Evolutionary conservation across 2,329 filamentous ascomycete species (phyloP).

Genomic region (Epichloe aotearoae): DNA sequence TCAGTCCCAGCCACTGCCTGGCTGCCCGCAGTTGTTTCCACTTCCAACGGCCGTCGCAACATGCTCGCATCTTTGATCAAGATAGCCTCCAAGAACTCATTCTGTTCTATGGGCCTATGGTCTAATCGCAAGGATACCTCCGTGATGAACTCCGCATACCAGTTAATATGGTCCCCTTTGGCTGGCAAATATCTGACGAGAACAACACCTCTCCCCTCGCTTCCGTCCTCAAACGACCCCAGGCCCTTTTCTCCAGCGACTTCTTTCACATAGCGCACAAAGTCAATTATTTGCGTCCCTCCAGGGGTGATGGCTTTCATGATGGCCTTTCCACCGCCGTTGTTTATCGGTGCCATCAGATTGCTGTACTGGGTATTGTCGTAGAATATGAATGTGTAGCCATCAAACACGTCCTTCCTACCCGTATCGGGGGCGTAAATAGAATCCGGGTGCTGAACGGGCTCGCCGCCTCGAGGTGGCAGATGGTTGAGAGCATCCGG

Average conservation of each 20-base stretch:
- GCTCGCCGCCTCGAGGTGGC: conserved; percentile 64
- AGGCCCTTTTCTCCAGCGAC: conserved; percentile 62
- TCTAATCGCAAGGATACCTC: conserved; percentile 59
- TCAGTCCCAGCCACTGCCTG: conserved; percentile 8
- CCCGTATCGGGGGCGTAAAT: conserved; percentile 56
- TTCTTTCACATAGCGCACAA: conserved; percentile 63
- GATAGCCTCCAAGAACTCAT: conserved; percentile 84
- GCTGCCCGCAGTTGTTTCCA: conserved; percentile 20
- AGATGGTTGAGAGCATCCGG: conserved; percentile 60
- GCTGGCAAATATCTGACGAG: conserved; percentile 59
- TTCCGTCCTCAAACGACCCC: conserved; percentile 49
- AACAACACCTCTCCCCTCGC: conserved; percentile 57
- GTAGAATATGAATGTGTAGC: conserved; percentile 82
- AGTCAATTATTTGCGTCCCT: conserved; percentile 57
- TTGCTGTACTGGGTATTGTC: conserved; percentile 62
- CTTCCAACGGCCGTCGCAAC: conserved; percentile 54
- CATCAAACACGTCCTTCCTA: conserved; percentile 63
- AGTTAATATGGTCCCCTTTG: conserved; percentile 41
- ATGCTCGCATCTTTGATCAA: conserved; percentile 63
- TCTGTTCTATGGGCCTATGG: conserved; percentile 75
- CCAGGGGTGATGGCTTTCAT: conserved; percentile 47
- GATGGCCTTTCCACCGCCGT: conserved; percentile 72
- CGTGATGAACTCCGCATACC: conserved; percentile 57
- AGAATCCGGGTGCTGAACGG: conserved; percentile 51
- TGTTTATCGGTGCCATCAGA: conserved; percentile 60